phyloP scores from a whole-genome alignment of 805 yeast genomes.

The Lipomyces starkeyi region DNA sequence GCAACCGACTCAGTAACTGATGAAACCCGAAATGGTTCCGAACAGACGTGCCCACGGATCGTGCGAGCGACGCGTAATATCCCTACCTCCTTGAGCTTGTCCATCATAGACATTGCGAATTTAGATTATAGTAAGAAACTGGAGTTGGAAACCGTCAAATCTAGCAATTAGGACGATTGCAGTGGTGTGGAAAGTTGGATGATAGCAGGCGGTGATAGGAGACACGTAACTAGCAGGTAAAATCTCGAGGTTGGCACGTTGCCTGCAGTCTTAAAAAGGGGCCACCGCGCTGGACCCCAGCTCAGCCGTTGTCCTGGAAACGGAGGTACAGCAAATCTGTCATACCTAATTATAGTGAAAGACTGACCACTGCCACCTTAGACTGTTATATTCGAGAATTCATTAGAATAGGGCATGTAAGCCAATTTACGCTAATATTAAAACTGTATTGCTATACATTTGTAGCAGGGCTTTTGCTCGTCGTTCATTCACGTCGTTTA shows the following conservation, averaged over 20 bases:
- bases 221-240: background rate
- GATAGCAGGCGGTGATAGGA: background rate
- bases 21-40: background rate
- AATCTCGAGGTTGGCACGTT: no score
- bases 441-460: background rate
- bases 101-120: conserved; percentile 48
- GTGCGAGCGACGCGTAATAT: background rate
- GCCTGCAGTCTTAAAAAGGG: no score
- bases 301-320: conserved; percentile 2
- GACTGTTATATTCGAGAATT: background rate
- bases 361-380: background rate
- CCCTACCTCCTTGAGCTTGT: conserved; percentile 58
- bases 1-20: background rate
- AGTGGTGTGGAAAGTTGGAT: background rate
- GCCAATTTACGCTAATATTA: background rate
- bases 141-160: background rate
- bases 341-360: background rate
- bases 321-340: background rate
- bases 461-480: no score
- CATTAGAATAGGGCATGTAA: background rate
- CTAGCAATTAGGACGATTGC: background rate
- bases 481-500: no score
- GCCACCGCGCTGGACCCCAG: no score
- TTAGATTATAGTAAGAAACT: background rate
- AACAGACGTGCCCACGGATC: background rate